Evolutionary conservation across 768 basidiomycete species (phyloP).

Genomic region (Hypholoma sublateritium): DNA sequence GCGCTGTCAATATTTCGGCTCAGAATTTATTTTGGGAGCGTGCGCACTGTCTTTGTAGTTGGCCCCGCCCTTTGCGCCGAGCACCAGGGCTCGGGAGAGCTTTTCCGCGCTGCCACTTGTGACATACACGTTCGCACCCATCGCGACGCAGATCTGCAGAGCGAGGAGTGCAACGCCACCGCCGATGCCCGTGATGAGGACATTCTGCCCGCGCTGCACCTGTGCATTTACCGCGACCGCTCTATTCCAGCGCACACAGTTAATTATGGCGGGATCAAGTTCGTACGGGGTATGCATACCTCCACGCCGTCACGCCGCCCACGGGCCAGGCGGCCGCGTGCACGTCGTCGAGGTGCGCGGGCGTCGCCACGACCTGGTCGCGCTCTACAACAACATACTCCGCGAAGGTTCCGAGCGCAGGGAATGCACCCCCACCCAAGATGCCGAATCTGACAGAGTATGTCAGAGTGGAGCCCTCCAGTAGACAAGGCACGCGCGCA

Average conservation of each 20-base stretch:
- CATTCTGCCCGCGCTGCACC: constrained; percentile 62
- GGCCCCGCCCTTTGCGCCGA: constrained; percentile 79
- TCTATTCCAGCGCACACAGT: constrained; percentile 32
- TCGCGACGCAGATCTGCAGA: constrained; percentile 73
- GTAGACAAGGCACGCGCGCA: constrained; percentile 26
- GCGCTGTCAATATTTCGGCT: background rate
- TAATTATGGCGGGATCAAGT: background rate
- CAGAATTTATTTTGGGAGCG: background rate
- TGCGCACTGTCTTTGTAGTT: constrained; percentile 65
- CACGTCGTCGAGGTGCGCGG: constrained; percentile 64
- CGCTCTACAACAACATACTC: constrained; percentile 76
- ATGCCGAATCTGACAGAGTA: constrained; percentile 52
- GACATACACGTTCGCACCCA: constrained; percentile 80
- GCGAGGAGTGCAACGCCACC: constrained; percentile 82
- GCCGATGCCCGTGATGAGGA: constrained; percentile 81
- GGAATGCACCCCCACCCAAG: constrained; percentile 57
- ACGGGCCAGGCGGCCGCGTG: constrained; percentile 78
- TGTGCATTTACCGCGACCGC: constrained; percentile 65
- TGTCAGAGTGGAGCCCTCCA: background rate
- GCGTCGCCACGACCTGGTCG: constrained; percentile 63
- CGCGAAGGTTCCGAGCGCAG: constrained; percentile 68
- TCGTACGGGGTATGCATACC: constrained; percentile 41
- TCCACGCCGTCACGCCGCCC: constrained; percentile 81
- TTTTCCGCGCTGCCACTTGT: constrained; percentile 73
- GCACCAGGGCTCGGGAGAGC: constrained; percentile 58